phyloP scores from a whole-genome alignment of 352 stramenopile genomes.

The Globisporangium cylindrosporum region DNA sequence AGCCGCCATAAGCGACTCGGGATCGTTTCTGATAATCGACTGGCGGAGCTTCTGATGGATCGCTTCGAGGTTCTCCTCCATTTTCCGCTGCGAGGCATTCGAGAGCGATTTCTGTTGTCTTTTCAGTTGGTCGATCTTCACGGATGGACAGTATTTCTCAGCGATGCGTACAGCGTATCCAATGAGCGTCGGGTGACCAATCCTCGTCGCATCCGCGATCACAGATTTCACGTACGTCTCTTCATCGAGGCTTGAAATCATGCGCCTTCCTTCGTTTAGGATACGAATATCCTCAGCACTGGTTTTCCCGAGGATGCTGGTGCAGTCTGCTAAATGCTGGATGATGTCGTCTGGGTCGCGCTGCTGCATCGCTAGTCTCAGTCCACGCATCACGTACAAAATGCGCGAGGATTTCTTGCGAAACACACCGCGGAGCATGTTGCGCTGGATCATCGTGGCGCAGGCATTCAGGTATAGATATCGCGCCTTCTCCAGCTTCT shows the following conservation, averaged over 20 bases:
- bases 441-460: conserved; percentile 82
- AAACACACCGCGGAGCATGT: conserved; percentile 70
- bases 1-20: conserved; percentile 65
- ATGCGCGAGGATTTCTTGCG: conserved; percentile 60
- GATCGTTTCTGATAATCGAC: conserved; percentile 63
- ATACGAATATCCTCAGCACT: conserved; percentile 59
- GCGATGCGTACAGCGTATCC: conserved; percentile 61
- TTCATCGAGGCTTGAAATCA: conserved; percentile 65
- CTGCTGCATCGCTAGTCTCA: conserved; percentile 53
- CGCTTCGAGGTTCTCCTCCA: conserved; percentile 35
- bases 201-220: conserved; percentile 55
- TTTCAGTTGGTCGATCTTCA: conserved; percentile 53
- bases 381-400: conserved; percentile 49
- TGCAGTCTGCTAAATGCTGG: conserved; percentile 54
- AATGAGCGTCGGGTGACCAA: conserved; percentile 54
- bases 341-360: conserved; percentile 62
- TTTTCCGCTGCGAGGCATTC: conserved; percentile 34
- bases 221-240: conserved; percentile 78
- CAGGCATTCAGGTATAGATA: conserved; percentile 79
- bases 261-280: conserved; percentile 40
- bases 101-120: conserved; percentile 22
- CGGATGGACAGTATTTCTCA: conserved; percentile 58
- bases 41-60: conserved; percentile 54
- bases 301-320: conserved; percentile 51
- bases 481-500: conserved; percentile 74